A percentile compares a stretch with the other conserved stretches of the same genome.
Evolutionary conservation across 176 grass and related monocot genomes (phyloP).

Genomic region (Alopecurus myosuroides): DNA sequence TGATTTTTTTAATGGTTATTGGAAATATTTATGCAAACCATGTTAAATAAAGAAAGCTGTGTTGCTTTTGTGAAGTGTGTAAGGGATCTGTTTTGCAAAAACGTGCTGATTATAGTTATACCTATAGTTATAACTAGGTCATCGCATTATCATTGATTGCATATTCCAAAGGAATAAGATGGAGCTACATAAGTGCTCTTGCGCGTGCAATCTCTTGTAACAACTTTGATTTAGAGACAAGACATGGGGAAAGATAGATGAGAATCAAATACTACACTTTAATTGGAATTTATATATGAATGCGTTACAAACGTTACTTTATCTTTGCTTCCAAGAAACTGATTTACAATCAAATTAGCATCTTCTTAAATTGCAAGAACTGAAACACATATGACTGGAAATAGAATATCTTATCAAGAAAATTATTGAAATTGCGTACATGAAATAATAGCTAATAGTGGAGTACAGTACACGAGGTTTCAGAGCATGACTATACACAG

Average conservation of each 20-base stretch:
- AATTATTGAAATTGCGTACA: background rate
- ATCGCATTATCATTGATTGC: background rate
- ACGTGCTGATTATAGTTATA: background rate
- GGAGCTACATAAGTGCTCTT: background rate
- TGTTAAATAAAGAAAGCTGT: background rate
- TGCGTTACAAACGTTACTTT: background rate
- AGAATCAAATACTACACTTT: conserved; percentile 1
- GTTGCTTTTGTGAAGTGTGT: background rate
- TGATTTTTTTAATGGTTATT: background rate
- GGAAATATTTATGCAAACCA: background rate
- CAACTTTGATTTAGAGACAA: background rate
- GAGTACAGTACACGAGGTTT: background rate
- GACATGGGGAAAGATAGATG: background rate
- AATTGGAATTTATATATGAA: background rate
- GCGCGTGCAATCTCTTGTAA: background rate
- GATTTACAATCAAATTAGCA: background rate
- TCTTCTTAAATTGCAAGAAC: background rate
- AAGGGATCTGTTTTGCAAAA: background rate
- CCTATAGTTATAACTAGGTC: background rate
- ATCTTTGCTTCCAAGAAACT: background rate
- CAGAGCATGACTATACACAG: background rate
- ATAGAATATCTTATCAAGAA: background rate
- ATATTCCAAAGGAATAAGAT: background rate
- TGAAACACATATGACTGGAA: background rate
- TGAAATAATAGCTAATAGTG: conserved; percentile 23